Percentiles rank a stretch among this genome's conserved stretches.
Evolutionary conservation across 192 early-diverging fungal genomes (phyloP).

Genomic region (Coemansia sp.): DNA sequence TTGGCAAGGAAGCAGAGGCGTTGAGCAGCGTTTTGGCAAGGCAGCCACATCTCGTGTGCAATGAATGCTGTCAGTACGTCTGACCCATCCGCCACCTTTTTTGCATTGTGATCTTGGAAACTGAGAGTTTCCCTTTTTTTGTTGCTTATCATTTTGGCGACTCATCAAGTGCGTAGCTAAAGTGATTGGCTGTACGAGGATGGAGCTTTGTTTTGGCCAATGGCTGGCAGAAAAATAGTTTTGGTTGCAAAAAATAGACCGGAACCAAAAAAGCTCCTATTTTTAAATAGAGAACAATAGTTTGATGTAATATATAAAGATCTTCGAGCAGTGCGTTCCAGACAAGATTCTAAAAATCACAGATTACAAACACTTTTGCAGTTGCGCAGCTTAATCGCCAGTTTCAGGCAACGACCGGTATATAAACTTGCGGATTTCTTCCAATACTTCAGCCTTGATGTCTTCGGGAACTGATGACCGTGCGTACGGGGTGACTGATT

Average conservation of each 20-base stretch:
- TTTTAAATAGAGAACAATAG: too few relatives aligned
- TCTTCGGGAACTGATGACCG: constrained; percentile 43
- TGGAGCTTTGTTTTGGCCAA: background rate
- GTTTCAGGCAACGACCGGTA: constrained; percentile 41
- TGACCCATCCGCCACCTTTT: constrained; percentile 1
- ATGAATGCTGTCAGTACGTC: background rate
- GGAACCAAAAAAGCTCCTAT: too few relatives aligned
- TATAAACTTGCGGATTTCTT: constrained; percentile 47
- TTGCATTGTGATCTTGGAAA: background rate
- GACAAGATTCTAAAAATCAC: too few relatives aligned
- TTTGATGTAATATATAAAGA: too few relatives aligned
- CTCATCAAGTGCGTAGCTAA: background rate
- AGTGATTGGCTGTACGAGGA: background rate
- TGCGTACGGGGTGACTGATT: constrained; percentile 49
- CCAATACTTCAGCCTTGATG: constrained; percentile 47
- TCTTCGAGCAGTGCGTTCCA: too few relatives aligned
- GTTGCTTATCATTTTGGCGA: background rate
- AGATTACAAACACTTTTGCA: background rate
- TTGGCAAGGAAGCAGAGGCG: background rate
- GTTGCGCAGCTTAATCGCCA: background rate
- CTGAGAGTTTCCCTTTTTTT: background rate
- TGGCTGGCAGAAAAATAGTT: too few relatives aligned
- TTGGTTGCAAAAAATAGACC: too few relatives aligned
- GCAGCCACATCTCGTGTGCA: background rate
- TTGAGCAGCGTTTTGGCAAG: background rate